Percentiles rank a stretch among this genome's conserved stretches.
phyloP scores from a whole-genome alignment of 768 basidiomycete species.

The Cystobasidium tubakii region DNA sequence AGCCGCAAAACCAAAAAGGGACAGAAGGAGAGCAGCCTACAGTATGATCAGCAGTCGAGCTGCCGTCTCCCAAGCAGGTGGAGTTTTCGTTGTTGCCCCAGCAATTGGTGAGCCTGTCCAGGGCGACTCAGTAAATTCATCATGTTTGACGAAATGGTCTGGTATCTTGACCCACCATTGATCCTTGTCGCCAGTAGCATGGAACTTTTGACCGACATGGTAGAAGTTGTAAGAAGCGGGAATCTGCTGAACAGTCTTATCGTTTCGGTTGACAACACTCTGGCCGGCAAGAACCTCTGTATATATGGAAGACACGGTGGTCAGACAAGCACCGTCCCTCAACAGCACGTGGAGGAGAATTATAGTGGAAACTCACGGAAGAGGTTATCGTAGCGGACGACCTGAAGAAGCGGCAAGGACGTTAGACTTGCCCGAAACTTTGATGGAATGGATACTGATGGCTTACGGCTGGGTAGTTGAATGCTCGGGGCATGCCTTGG shows the following conservation, averaged over 20 bases:
- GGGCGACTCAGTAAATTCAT: no score
- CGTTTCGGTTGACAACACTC: conserved; percentile 27
- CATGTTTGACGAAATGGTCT: background rate
- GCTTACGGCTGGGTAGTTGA: conserved; percentile 28
- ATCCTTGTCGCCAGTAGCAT: conserved; percentile 27
- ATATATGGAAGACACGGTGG: background rate
- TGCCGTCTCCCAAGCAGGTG: background rate
- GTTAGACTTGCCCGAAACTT: no score
- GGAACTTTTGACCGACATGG: conserved; percentile 30
- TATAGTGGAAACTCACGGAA: conserved; percentile 27
- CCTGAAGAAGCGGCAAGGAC: background rate
- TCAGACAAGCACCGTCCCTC: no score
- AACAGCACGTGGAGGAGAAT: no score
- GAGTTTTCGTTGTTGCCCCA: conserved; percentile 34
- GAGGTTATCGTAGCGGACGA: conserved; percentile 34
- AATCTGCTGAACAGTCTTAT: conserved; percentile 19
- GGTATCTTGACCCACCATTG: background rate
- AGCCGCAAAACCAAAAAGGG: no score
- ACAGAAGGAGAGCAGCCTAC: no score
- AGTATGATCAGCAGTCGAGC: conserved; percentile 1
- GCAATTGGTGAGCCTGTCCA: conserved; percentile 5
- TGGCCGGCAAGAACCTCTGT: conserved; percentile 33
- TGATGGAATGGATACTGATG: no score
- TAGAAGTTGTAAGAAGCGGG: conserved; percentile 23
- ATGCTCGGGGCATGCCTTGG: conserved; percentile 28